Base-by-base conservation (phyloP, 306 rosid species). In the Coriaria nepalensis region DNA sequence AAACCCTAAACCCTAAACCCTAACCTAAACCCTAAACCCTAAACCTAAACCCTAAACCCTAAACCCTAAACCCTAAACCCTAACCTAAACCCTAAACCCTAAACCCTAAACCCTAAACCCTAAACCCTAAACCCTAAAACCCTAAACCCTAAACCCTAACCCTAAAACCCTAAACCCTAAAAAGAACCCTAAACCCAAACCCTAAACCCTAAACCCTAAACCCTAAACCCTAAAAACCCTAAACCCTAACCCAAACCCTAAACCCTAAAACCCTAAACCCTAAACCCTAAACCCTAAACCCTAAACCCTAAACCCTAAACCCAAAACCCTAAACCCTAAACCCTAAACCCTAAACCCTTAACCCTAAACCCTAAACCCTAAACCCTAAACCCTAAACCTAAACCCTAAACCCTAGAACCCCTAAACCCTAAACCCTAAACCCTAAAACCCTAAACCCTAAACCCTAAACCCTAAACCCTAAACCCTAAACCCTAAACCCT, bases 301-400 rank as follows among this genome's bases (percentile, higher is more conserved):
- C 29, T 13, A 13, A 47, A 35, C 51, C 33, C 29, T 13, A 47
- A 47, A 33, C 29, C 29, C 29, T 20, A 20, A 20, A 20, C 29
- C 29, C 29, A 1, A 15, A 2, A 44, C 29, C 29, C 29, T 20
- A 20, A 11, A 20, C 12, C 48, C 48, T 29, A 4, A 13, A 14
- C 14, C 51, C 51, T 32, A 12, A 13, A 13, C 51, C 51, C 35
- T 15, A 47, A 14, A 47, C 51, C 33, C 51, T 47, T 14, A 14
- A 47, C 41, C 29, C 29, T 20, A 20, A 20, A 20, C 29, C 29
- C 7, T 9, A 6, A 38, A 38, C 51, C 51, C 51, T 15, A 7
- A 13, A 47, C 35, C 51, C 51, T 15, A 47, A 15, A 47, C 35
- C 51, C 35, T 13, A 13, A n/a, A 52, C 67, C 60, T 20, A 45